Evolutionary conservation across 805 yeast species (phyloP).

Genomic region (Phaffomyces thermotolerans): DNA sequence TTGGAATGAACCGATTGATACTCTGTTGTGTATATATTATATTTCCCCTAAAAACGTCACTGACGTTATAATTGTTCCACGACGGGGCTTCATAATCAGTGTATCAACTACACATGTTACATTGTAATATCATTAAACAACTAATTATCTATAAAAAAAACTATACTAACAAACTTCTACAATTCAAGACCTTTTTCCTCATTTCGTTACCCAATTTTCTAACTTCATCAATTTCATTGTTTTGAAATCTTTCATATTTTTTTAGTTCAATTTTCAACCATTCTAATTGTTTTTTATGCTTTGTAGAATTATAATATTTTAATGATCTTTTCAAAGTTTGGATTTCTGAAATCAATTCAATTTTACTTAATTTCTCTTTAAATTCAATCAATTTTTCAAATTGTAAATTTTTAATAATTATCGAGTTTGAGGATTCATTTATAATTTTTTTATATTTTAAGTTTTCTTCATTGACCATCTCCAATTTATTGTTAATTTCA

Average conservation of each 20-base stretch:
- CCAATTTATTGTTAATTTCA: slow-evolving; percentile 10
- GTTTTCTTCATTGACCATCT: slow-evolving; percentile 19
- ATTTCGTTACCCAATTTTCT: slow-evolving; percentile 16
- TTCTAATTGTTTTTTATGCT: no score
- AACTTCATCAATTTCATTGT: slow-evolving; percentile 13
- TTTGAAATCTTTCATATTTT: slow-evolving; percentile 3
- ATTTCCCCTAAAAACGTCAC: neutral
- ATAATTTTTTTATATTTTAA: slow-evolving; percentile 3
- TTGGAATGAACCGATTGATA: neutral
- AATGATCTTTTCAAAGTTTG: slow-evolving; percentile 30
- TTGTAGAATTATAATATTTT: slow-evolving; percentile 5
- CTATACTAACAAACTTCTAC: neutral
- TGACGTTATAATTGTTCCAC: no score
- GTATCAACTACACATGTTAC: no score
- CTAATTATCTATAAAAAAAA: neutral
- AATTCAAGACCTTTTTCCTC: slow-evolving; percentile 4
- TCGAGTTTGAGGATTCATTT: slow-evolving; percentile 16
- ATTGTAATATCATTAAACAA: no score
- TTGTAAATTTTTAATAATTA: slow-evolving; percentile 20
- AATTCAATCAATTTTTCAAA: slow-evolving; percentile 31
- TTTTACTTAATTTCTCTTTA: slow-evolving; percentile 26
- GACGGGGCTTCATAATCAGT: no score
- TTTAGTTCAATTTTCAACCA: slow-evolving; percentile 12
- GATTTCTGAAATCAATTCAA: slow-evolving; percentile 39
- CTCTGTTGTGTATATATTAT: neutral